Evolutionary conservation across 306 rosid species (phyloP).

Genomic region (Fragaria ananassa): DNA sequence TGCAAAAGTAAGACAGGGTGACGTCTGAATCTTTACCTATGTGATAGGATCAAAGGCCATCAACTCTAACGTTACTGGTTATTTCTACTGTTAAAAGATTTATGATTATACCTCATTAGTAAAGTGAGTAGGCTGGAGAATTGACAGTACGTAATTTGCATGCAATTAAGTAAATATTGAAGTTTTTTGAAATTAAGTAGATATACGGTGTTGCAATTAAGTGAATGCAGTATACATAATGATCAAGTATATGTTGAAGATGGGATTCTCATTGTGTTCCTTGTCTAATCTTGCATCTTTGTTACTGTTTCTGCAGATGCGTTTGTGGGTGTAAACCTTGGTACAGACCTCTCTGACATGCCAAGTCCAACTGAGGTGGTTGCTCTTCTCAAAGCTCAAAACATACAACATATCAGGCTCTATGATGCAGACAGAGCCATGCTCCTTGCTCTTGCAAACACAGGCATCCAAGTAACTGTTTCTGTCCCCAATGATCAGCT

Average conservation of each 20-base stretch:
- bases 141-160: not conserved
- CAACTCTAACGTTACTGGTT: not conserved
- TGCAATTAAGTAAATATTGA: not conserved
- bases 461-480: slow-evolving; percentile 71
- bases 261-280: not conserved
- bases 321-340: slow-evolving; percentile 77
- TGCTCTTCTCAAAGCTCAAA: slow-evolving; percentile 85
- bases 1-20: slow-evolving; percentile 2
- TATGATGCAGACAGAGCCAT: slow-evolving; percentile 72
- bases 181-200: not conserved
- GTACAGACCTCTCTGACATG: slow-evolving; percentile 78
- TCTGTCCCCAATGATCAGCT: slow-evolving; percentile 88
- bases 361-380: slow-evolving; percentile 78
- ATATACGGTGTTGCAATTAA: not conserved
- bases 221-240: not conserved
- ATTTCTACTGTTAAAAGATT: not conserved
- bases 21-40: not conserved
- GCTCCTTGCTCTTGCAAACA: slow-evolving; percentile 78
- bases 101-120: not conserved
- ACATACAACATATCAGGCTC: slow-evolving; percentile 68
- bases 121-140: not conserved
- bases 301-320: slow-evolving; percentile 54
- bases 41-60: not conserved
- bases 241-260: not conserved
- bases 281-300: slow-evolving; percentile 7